Base-by-base conservation (phyloP, 2,329 filamentous ascomycete species). In the Biscogniauxia marginata region DNA sequence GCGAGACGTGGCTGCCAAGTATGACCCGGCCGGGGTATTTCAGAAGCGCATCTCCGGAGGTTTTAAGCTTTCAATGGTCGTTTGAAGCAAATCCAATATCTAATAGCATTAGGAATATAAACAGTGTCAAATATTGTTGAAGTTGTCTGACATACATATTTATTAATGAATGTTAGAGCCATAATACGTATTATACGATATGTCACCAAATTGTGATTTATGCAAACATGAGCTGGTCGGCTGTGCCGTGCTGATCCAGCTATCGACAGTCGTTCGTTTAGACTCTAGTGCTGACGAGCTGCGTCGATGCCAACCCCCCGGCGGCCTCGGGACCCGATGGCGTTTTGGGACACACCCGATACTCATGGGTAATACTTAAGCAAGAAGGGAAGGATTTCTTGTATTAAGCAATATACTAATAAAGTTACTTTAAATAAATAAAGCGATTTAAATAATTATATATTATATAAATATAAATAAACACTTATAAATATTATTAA, bases 1-100 rank as follows among this genome's bases (percentile, higher is more conserved):
- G 46, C 63, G 61, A 24, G 54, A 61, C 4, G 68, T 67, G 7
- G 65, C 66, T 7, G 58, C 61, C 3, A 61, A 59, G 13, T 72
- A 70, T 20, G 71, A 72, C 16, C 67, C 71, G 2, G 54, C 60
- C 4, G 61, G 56, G 0, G 54, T 70, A 1, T 72, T 73, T 48
- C 70, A 69, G 54, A 67, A 56, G 22, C 65, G 67, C 11, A 57
- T 71, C 21, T 63, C 70, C 0, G 71, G 71, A 11, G 71, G 71
- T 4, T 73, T 70, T 55, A 74, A 73, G 56, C 61, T 67, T 49
- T 65, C 63, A 8, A 58, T 55, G 18, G 60, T 65, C 11, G 44
- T 18, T 13, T 46, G 18, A 46, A 9, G 6, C 44, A 9, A 8
- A 20, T 2, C 18, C 7, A 18, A 18, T 46, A 46, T 21, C n/a